Evolutionary conservation across 2,329 filamentous ascomycete species (phyloP), one percentile per base, ranked within the genome.

Genomic region (Didymella arachidicola): DNA sequence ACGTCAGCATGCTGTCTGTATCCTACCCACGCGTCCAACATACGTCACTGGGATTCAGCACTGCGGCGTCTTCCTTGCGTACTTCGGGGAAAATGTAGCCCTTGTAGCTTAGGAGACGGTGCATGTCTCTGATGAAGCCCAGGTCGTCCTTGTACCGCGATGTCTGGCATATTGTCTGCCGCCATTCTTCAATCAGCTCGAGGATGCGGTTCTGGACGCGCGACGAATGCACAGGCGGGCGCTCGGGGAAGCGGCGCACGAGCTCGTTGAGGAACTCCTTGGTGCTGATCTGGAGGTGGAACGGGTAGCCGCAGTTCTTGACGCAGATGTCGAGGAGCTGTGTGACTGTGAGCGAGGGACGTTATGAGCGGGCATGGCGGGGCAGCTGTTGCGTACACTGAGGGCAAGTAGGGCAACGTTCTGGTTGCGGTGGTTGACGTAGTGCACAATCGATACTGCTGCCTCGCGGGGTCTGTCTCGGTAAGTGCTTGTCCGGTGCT

Each of bases 231-330:
- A 95, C 84, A 1, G 94, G 93, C 44, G 95, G 95, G 25, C 94
- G 86, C 80, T 99, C 95, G 46, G 95, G 95, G 72, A 99, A 99
- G 66, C 95, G 87, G 67, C 95, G 89, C 61, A 99, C 95, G 60
- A 99, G 88, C 81, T 99, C 95, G 80, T 99, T 99, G 70, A 99
- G 87, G 71, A 99, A 99, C 73, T 99, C 95, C 78, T 99, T 99
- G 67, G 95, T 98, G 78, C 91, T 93, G 75, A 99, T 97, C 79
- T 99, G 95, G 58, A 99, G 87, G 75, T 99, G 95, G 79, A 99
- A 99, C 1, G 95, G 93, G 77, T 99, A 99, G 70, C 95, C 95
- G 84, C 95, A 99, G 81, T 99, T 99, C 83, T 99, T 99, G 79
- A 98, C 95, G 79, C 95, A 98, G 64, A 98, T 98, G 77, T 99